Percentiles rank a stretch among this genome's conserved stretches.
Evolutionary conservation across 2,329 filamentous ascomycete species (phyloP).

Genomic region (Ophidiomyces ophidiicola): DNA sequence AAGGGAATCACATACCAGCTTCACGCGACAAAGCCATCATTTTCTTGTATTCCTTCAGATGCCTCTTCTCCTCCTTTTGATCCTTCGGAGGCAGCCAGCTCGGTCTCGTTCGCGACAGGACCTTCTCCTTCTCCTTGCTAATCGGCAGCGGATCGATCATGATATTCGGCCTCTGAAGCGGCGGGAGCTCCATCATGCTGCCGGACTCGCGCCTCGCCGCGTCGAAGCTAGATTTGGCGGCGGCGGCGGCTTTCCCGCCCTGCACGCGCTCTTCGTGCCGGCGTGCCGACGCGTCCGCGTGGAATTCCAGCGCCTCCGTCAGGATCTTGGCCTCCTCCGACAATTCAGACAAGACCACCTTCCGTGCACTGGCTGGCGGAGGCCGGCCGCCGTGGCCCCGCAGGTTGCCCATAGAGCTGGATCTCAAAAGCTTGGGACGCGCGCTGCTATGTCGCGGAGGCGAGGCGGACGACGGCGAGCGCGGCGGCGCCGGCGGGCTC

Average conservation of each 20-base stretch:
- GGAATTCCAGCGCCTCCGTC: slow-evolving; percentile 47
- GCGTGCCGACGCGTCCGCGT: slow-evolving; percentile 40
- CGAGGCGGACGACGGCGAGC: slow-evolving; percentile 24
- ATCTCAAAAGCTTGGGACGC: slow-evolving; percentile 23
- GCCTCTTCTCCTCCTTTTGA: slow-evolving; percentile 78
- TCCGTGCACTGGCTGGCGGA: slow-evolving; percentile 47
- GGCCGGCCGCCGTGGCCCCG: slow-evolving; percentile 20
- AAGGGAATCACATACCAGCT: slow-evolving; percentile 34
- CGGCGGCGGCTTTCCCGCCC: slow-evolving; percentile 32
- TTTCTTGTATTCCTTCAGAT: slow-evolving; percentile 59
- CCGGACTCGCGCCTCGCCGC: slow-evolving; percentile 26
- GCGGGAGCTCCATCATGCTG: slow-evolving; percentile 42
- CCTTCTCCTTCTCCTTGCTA: slow-evolving; percentile 54
- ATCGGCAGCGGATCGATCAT: slow-evolving; percentile 55
- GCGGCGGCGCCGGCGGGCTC: slow-evolving; percentile 18
- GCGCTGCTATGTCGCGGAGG: slow-evolving; percentile 18
- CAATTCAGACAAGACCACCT: slow-evolving; percentile 44
- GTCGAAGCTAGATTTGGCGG: slow-evolving; percentile 29
- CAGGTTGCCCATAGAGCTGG: slow-evolving; percentile 25
- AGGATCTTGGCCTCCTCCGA: slow-evolving; percentile 49
- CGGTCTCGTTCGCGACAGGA: slow-evolving; percentile 53
- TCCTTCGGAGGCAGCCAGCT: slow-evolving; percentile 58
- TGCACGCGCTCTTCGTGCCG: slow-evolving; percentile 38
- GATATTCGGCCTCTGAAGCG: slow-evolving; percentile 49
- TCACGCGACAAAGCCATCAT: slow-evolving; percentile 54